Percentiles rank a stretch among this genome's conserved stretches.
These are phyloP conservation scores for Lanmaoa pseudosensibilis DNA, from an alignment of 768 basidiomycete species.

Conservation along the genomic window DNA sequence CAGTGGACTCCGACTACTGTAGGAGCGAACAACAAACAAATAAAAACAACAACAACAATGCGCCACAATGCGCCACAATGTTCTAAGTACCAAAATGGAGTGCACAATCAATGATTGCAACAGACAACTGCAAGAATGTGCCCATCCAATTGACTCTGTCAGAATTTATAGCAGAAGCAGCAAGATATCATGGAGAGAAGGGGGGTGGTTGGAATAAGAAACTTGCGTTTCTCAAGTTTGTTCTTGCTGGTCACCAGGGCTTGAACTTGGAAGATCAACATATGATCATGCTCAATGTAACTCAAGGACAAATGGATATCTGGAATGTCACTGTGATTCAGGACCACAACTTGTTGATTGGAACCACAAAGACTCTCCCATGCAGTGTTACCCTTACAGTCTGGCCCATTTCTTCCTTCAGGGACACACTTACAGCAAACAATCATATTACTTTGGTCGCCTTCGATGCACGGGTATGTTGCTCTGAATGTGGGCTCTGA, in stretches of 20 bases:
- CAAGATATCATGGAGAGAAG: too few relatives aligned
- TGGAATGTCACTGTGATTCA: neutral
- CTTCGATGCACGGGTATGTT: too few relatives aligned
- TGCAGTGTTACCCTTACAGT: neutral
- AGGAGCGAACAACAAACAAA: too few relatives aligned
- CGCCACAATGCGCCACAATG: too few relatives aligned
- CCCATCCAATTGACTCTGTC: neutral
- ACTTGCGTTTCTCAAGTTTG: conserved; percentile 2
- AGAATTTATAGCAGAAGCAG: neutral
- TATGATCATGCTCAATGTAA: neutral
- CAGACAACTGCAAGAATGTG: neutral
- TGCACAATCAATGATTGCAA: too few relatives aligned
- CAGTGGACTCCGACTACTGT: too few relatives aligned
- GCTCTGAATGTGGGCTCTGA: too few relatives aligned
- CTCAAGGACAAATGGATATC: neutral
- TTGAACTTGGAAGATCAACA: neutral
- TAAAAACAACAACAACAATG: too few relatives aligned
- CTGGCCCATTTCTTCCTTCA: conserved; percentile 1
- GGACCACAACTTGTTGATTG: conserved; percentile 8
- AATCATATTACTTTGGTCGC: neutral
- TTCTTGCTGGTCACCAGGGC: neutral
- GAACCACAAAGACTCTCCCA: neutral
- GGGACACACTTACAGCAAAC: neutral
- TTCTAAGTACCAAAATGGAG: too few relatives aligned
- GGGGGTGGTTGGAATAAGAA: neutral